These are phyloP conservation scores for Phytopythium helicoides DNA, from an alignment of 352 stramenopile genomes.

Conservation along the genomic window DNA sequence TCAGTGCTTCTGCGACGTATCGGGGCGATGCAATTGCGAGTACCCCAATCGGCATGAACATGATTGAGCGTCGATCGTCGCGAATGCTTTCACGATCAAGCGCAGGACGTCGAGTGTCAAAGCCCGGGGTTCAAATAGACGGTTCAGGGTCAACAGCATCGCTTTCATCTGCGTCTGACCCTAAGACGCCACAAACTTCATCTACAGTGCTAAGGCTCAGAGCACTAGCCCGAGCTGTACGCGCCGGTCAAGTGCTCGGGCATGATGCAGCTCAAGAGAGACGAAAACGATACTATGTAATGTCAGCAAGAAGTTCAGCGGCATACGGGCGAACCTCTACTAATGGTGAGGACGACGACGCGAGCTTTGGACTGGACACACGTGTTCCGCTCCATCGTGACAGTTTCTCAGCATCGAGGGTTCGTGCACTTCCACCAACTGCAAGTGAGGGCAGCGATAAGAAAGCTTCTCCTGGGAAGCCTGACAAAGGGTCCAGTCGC, in stretches of 20 bases:
- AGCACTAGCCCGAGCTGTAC: slow-evolving; percentile 50
- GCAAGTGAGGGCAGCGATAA: no score
- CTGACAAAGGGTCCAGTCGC: not conserved
- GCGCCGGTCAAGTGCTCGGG: slow-evolving; percentile 49
- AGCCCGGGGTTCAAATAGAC: not conserved
- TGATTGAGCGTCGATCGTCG: slow-evolving; percentile 9
- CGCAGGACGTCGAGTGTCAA: slow-evolving; percentile 11
- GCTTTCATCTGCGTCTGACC: slow-evolving; percentile 8
- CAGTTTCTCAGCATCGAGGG: not conserved
- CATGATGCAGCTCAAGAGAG: slow-evolving; percentile 5
- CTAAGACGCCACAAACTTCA: slow-evolving; percentile 28
- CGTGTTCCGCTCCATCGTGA: not conserved
- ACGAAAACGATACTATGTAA: slow-evolving; percentile 1
- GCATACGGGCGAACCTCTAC: not conserved
- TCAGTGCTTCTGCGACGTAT: not conserved
- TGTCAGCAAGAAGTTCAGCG: slow-evolving; percentile 1
- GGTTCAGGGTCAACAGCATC: slow-evolving; percentile 4
- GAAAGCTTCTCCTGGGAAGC: no score
- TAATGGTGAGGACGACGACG: slow-evolving; percentile 2
- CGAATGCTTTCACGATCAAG: slow-evolving; percentile 8
- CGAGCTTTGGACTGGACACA: slow-evolving; percentile 2
- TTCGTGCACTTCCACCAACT: no score
- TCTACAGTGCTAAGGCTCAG: slow-evolving; percentile 34
- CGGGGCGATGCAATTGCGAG: not conserved
- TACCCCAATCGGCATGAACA: not conserved